phyloP scores from a whole-genome alignment of 2,329 filamentous ascomycete species.

The Exophiala dermatitidis region DNA sequence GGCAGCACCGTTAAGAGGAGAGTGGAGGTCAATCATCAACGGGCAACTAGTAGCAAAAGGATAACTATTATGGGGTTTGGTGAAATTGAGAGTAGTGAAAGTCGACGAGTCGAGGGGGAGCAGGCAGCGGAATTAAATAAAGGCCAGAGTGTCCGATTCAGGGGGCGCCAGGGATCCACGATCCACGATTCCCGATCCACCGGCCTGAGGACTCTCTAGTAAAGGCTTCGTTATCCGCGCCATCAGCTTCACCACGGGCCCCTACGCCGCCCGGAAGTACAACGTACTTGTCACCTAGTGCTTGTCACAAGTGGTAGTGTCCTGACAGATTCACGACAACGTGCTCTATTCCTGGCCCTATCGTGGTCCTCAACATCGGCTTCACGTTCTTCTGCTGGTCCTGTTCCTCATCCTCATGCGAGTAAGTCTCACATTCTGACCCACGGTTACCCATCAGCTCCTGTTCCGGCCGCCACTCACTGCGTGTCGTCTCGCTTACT shows the following conservation, averaged over 20 bases:
- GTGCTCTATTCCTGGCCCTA: background rate
- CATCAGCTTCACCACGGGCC: no score
- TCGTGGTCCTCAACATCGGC: background rate
- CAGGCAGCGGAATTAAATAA: constrained; percentile 23
- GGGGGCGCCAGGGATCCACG: constrained; percentile 3
- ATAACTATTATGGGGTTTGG: background rate
- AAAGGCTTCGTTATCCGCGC: no score
- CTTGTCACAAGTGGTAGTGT: no score
- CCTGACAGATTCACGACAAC: background rate
- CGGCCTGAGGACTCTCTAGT: no score
- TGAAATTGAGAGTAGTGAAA: constrained; percentile 2
- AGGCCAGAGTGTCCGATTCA: constrained; percentile 21
- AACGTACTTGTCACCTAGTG: no score
- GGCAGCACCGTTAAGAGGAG: constrained; percentile 8
- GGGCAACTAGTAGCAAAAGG: background rate
- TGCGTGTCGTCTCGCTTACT: background rate
- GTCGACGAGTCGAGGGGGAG: constrained; percentile 5
- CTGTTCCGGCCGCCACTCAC: constrained; percentile 16
- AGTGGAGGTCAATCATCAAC: constrained; percentile 16
- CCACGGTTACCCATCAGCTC: constrained; percentile 3
- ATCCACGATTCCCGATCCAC: no score
- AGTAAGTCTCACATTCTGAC: background rate
- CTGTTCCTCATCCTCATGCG: background rate
- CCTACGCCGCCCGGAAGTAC: no score
- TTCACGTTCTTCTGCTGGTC: background rate